Evolutionary conservation across 2,329 filamentous ascomycete genomes (phyloP).

Genomic region (Paecilomyces formosus): DNA sequence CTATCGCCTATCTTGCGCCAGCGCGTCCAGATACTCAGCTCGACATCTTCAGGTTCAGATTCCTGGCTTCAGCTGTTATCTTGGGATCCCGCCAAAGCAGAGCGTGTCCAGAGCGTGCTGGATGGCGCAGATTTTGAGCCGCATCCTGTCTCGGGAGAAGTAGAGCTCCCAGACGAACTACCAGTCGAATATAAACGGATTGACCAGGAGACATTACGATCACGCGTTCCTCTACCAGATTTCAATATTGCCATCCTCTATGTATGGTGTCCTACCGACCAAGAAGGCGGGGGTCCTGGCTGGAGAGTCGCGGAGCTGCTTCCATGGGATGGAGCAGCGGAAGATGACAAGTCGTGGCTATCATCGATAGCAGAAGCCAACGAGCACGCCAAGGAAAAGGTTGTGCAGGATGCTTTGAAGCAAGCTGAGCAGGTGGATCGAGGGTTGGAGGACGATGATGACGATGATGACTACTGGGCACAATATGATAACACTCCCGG

Average conservation of each 20-base stretch:
- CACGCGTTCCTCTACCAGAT: constrained; percentile 47
- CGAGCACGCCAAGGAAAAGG: constrained; percentile 30
- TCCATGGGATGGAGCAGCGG: constrained; percentile 41
- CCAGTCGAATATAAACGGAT: constrained; percentile 50
- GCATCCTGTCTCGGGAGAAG: constrained; percentile 58
- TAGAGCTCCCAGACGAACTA: constrained; percentile 54
- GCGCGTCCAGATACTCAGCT: constrained; percentile 50
- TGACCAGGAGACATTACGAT: constrained; percentile 56
- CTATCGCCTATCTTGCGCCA: constrained; percentile 59
- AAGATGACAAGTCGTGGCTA: constrained; percentile 47
- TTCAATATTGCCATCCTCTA: constrained; percentile 50
- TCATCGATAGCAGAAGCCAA: constrained; percentile 49
- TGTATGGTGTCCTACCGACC: constrained; percentile 54
- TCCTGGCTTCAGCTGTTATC: constrained; percentile 55
- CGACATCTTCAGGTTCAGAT: constrained; percentile 35
- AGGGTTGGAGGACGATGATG: constrained; percentile 37
- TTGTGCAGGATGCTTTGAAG: constrained; percentile 29
- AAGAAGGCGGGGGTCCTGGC: constrained; percentile 43
- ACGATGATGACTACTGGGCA: constrained; percentile 60
- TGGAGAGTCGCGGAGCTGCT: constrained; percentile 56
- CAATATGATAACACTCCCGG: constrained; percentile 53
- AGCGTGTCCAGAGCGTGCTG: constrained; percentile 47
- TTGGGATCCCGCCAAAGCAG: constrained; percentile 49
- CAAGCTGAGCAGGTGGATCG: constrained; percentile 19
- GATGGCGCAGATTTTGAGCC: constrained; percentile 52